Percentiles rank a stretch among this genome's conserved stretches.
These are phyloP conservation scores for Liriodendron chinense DNA, from an alignment of 164 flowering plant species.

Conservation along the genomic window DNA sequence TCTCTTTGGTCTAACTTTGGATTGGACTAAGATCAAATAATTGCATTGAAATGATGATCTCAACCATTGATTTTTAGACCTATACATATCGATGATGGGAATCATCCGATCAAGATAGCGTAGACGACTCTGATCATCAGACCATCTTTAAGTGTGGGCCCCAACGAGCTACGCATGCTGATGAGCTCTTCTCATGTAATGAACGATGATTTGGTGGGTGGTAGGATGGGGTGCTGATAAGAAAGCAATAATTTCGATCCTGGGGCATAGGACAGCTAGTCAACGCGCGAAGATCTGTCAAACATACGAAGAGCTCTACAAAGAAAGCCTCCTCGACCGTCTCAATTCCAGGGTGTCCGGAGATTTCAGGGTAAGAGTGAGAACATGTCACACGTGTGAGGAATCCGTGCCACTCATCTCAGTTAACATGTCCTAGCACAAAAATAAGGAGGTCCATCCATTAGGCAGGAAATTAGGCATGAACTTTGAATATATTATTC, in stretches of 20 bases:
- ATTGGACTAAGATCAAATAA: no score
- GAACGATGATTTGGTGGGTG: neutral
- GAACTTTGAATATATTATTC: no score
- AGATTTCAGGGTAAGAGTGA: neutral
- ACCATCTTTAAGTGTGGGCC: neutral
- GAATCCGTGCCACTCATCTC: no score
- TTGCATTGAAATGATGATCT: no score
- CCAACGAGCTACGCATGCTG: neutral
- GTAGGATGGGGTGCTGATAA: slow-evolving; percentile 80
- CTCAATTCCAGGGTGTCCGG: slow-evolving; percentile 54
- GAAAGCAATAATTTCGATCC: slow-evolving; percentile 51
- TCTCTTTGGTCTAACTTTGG: no score
- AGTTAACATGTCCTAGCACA: no score
- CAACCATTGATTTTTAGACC: no score
- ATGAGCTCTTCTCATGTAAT: neutral
- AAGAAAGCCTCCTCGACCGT: slow-evolving; percentile 52
- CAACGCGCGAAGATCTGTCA: slow-evolving; percentile 63
- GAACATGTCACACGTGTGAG: neutral
- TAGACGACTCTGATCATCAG: neutral
- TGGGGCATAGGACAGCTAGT: slow-evolving; percentile 67
- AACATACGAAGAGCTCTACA: slow-evolving; percentile 56
- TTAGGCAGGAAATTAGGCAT: no score
- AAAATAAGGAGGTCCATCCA: no score
- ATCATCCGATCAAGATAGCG: neutral
- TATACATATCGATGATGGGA: no score